Conservation (phyloP, 805 yeast species). For the Cyberlindnera petersonii region DNA sequence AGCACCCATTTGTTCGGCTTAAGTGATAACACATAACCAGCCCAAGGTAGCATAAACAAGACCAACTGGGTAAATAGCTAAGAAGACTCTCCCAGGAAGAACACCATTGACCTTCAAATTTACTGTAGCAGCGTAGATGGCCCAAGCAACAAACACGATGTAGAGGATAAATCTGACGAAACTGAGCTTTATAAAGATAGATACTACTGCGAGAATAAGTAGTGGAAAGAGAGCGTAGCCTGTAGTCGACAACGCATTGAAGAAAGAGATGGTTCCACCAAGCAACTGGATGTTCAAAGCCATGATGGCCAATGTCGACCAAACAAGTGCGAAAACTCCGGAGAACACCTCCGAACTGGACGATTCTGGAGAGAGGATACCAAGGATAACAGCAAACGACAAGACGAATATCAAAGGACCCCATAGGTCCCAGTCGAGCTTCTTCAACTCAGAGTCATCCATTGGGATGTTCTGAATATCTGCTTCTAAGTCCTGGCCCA, state of each 20-base stretch:
- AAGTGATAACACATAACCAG: constrained; percentile 64
- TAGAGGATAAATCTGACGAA: constrained; percentile 47
- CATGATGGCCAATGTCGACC: constrained; percentile 58
- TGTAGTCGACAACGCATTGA: constrained; percentile 64
- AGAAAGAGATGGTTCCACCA: constrained; percentile 57
- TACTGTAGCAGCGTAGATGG: constrained; percentile 57
- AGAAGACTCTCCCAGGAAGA: constrained; percentile 52
- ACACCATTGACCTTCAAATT: constrained; percentile 63
- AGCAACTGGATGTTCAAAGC: constrained; percentile 64
- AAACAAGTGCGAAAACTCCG: constrained; percentile 57
- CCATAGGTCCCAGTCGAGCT: constrained; percentile 61
- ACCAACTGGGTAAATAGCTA: constrained; percentile 65
- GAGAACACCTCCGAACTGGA: constrained; percentile 53
- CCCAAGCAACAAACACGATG: constrained; percentile 51
- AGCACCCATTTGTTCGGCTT: too few relatives aligned
- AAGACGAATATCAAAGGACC: constrained; percentile 67
- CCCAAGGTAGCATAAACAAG: constrained; percentile 58
- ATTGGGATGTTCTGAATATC: constrained; percentile 24
- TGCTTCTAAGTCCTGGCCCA: constrained; percentile 28
- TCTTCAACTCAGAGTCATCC: constrained; percentile 24
- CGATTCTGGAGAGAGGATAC: constrained; percentile 26
- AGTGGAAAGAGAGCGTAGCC: constrained; percentile 71
- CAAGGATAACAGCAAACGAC: constrained; percentile 46
- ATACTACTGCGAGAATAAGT: constrained; percentile 46
- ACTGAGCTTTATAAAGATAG: constrained; percentile 45